Conservation (phyloP, 164 flowering plant genomes). For the Litsea cubeba region DNA sequence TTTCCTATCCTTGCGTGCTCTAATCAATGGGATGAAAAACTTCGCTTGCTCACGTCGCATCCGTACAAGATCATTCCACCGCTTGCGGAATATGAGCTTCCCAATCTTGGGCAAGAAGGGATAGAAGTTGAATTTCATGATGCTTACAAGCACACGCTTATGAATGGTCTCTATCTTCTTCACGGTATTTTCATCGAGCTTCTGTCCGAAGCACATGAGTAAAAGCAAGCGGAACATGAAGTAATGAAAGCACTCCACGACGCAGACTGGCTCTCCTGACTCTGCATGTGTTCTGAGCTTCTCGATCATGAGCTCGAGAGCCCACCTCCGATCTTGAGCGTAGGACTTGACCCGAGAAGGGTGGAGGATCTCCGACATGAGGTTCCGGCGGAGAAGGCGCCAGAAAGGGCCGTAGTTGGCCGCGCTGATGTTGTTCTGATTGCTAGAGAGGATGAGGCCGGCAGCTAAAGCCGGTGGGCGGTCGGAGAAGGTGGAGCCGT, state of each 20-base stretch:
- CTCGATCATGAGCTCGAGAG: conserved; percentile 11
- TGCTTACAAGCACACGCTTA: conserved; percentile 7
- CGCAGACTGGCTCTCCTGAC: conserved; percentile 8
- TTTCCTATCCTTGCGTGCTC: neutral
- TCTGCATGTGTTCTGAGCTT: conserved; percentile 5
- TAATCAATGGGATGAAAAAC: conserved; percentile 19
- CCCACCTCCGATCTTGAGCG: conserved; percentile 30
- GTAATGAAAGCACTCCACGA: conserved; percentile 18
- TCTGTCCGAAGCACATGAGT: conserved; percentile 45
- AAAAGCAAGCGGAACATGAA: conserved; percentile 32
- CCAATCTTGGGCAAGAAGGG: conserved; percentile 25
- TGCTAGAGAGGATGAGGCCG: conserved; percentile 10
- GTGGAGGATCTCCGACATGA: conserved; percentile 29
- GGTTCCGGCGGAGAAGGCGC: conserved; percentile 43
- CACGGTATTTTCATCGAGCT: conserved; percentile 27
- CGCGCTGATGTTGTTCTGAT: conserved; percentile 16
- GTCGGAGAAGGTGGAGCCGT: conserved; percentile 36
- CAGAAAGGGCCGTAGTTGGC: conserved; percentile 30
- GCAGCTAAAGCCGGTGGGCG: conserved; percentile 23
- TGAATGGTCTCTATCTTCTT: conserved; percentile 18
- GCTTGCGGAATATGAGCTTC: conserved; percentile 20
- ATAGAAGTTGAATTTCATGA: conserved; percentile 11
- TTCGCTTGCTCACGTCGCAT: conserved; percentile 16
- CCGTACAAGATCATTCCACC: conserved; percentile 16
- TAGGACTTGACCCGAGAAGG: conserved; percentile 31